phyloP scores from a whole-genome alignment of 257 asterid genomes.

The Fraxinus pennsylvanica region DNA sequence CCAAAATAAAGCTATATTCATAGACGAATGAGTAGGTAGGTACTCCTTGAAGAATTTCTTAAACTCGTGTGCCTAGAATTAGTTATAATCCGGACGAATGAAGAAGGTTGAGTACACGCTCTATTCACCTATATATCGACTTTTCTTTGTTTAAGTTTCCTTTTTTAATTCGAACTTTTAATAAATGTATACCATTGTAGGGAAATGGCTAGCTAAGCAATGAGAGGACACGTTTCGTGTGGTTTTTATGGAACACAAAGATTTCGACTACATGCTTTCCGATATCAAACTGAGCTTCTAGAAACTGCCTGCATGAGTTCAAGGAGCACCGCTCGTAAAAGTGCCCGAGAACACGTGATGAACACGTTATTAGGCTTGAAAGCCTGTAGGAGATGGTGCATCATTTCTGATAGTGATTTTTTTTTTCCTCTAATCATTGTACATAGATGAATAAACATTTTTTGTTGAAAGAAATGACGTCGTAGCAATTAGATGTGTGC shows the following conservation, averaged over 20 bases:
- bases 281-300: not conserved
- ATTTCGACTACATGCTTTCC: not conserved
- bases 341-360: not conserved
- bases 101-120: not conserved
- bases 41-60: constrained; percentile 9
- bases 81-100: not conserved
- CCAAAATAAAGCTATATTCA: constrained; percentile 58
- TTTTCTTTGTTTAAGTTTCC: not conserved
- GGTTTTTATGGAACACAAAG: not conserved
- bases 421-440: not conserved
- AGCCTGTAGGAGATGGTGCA: not conserved
- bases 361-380: not conserved
- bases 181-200: not conserved
- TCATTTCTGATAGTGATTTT: not conserved
- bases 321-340: not conserved
- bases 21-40: constrained; percentile 22
- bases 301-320: not conserved
- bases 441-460: not conserved
- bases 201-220: not conserved
- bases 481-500: not conserved
- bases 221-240: not conserved
- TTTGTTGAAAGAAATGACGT: not conserved
- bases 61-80: constrained; percentile 8
- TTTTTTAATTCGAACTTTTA: not conserved
- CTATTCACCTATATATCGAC: not conserved